A percentile compares a stretch with the other conserved stretches of the same genome.
These are phyloP conservation scores for Alternaria sp. DNA, from an alignment of 2,329 filamentous ascomycete genomes.

Conservation along the genomic window DNA sequence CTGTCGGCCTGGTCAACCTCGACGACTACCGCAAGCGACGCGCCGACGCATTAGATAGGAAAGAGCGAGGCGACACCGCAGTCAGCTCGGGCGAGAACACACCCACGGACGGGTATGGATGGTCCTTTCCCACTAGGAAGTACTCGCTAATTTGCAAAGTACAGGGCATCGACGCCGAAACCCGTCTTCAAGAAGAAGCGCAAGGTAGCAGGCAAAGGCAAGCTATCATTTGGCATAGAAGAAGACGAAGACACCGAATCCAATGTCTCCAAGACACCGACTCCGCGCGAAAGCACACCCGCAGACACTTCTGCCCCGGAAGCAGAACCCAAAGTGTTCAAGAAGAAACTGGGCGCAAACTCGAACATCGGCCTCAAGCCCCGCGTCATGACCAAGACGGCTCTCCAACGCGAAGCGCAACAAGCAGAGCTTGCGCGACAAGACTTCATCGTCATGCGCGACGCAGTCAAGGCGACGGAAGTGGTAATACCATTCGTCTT, in stretches of 20 bases:
- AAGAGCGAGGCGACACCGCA: conserved; percentile 80
- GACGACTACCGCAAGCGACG: conserved; percentile 96
- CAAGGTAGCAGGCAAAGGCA: conserved; percentile 61
- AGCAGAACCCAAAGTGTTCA: conserved; percentile 42
- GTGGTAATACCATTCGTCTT: conserved; percentile 95
- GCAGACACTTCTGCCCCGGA: conserved; percentile 45
- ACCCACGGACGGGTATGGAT: conserved; percentile 65
- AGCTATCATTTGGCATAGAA: conserved; percentile 73
- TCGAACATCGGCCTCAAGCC: conserved; percentile 64
- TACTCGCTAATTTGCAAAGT: conserved; percentile 61
- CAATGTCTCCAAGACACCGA: conserved; percentile 43
- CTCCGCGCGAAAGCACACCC: conserved; percentile 49
- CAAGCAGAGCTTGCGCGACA: conserved; percentile 76
- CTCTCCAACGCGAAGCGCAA: conserved; percentile 78
- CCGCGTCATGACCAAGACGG: conserved; percentile 76
- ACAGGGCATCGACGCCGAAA: conserved; percentile 61
- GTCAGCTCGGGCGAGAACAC: conserved; percentile 60
- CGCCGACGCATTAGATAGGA: conserved; percentile 90
- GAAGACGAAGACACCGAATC: conserved; percentile 68
- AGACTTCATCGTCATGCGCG: conserved; percentile 83
- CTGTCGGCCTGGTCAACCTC: conserved; percentile 88
- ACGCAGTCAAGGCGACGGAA: conserved; percentile 85
- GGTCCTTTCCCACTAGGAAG: no score
- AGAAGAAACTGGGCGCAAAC: conserved; percentile 66
- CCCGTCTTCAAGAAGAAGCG: conserved; percentile 64